phyloP scores from a whole-genome alignment of 2,329 filamentous ascomycete species.

The Diaporthe aspalathi region DNA sequence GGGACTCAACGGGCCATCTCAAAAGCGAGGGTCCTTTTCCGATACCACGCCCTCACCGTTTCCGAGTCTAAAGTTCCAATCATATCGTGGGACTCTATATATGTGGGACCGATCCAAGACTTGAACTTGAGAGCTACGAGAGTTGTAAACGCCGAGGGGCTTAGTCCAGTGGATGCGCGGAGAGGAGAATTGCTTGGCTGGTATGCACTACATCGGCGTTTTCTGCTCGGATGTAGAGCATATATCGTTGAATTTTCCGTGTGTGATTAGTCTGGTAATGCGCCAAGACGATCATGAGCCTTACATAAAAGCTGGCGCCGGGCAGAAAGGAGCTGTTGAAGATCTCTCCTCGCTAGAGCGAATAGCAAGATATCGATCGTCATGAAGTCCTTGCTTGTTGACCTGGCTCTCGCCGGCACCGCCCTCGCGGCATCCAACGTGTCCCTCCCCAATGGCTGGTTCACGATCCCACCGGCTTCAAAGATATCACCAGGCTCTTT shows the following conservation, averaged over 20 bases:
- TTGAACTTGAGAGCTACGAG: background rate
- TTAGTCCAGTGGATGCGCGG: background rate
- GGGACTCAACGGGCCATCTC: background rate
- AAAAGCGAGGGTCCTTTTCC: background rate
- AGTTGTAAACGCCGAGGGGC: background rate
- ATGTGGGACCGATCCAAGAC: background rate
- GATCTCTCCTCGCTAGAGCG: too few species aligned
- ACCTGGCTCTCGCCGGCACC: background rate
- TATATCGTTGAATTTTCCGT: background rate
- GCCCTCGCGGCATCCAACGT: background rate
- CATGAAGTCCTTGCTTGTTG: background rate
- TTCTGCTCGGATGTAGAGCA: background rate
- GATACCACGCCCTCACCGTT: background rate
- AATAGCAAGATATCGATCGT: background rate
- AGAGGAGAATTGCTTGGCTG: conserved; percentile 14
- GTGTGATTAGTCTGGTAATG: too few species aligned
- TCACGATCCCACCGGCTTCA: conserved; percentile 6
- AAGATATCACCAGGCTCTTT: background rate
- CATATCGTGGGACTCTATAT: background rate
- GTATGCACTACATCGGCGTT: background rate
- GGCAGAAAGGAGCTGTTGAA: too few species aligned
- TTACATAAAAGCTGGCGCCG: background rate
- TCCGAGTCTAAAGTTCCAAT: background rate
- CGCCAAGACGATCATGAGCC: background rate
- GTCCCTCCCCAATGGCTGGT: conserved; percentile 19